Conservation (phyloP, 2,329 filamentous ascomycete species). For the Aspergillus proliferans region DNA sequence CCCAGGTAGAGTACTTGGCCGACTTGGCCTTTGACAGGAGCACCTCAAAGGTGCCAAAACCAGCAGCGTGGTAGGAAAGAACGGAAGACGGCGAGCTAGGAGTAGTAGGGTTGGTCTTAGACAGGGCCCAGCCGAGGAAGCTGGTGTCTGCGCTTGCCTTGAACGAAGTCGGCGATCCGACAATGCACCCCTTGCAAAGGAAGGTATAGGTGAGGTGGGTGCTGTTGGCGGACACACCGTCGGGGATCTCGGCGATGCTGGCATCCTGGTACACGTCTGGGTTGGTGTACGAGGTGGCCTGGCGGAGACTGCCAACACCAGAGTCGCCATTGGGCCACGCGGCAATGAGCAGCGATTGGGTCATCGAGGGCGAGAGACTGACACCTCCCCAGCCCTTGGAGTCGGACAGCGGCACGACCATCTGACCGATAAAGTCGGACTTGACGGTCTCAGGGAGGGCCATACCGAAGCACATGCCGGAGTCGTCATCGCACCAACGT, state of each 20-base stretch:
- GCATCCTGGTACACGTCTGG: conserved; percentile 8
- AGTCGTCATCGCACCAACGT: conserved; percentile 11
- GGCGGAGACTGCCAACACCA: conserved; percentile 8
- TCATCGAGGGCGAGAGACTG: conserved; percentile 11
- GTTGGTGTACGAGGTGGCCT: conserved; percentile 8
- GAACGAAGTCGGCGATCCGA: conserved; percentile 12
- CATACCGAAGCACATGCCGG: conserved; percentile 13
- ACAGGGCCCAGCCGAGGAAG: conserved; percentile 13
- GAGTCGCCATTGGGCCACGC: conserved; percentile 12
- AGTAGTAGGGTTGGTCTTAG: conserved; percentile 9
- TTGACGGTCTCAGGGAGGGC: conserved; percentile 11
- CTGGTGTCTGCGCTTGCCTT: conserved; percentile 6
- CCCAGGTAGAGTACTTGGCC: conserved; percentile 13
- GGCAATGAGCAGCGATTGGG: conserved; percentile 8
- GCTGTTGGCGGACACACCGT: conserved; percentile 11
- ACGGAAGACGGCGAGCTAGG: conserved; percentile 8
- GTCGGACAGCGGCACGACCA: conserved; percentile 10
- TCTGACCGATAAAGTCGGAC: conserved; percentile 12
- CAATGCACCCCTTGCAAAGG: conserved; percentile 11
- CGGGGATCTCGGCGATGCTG: conserved; percentile 9
- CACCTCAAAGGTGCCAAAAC: conserved; percentile 12
- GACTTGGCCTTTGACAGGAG: conserved; percentile 10
- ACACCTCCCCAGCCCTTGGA: conserved; percentile 15
- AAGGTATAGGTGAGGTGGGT: conserved; percentile 16
- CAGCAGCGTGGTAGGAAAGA: conserved; percentile 11